These are phyloP conservation scores for Neurospora sublineolata DNA, from an alignment of 495 filamentous ascomycete species.

Conservation along the genomic window DNA sequence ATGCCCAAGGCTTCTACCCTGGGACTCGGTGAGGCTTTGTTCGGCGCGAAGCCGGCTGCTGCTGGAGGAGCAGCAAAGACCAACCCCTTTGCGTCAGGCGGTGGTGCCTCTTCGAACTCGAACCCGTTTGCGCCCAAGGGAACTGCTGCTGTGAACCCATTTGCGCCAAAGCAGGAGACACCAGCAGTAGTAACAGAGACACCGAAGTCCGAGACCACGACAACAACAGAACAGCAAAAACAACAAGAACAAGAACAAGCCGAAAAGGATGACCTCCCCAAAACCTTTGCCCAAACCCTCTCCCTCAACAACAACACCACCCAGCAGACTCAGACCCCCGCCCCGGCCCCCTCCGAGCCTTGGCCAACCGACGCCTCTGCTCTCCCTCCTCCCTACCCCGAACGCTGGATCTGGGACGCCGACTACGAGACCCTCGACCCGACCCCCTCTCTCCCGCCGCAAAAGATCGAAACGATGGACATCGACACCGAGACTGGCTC, in stretches of 20 bases:
- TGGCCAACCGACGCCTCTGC: slow-evolving; percentile 58
- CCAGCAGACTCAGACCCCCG: slow-evolving; percentile 28
- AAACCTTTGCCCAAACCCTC: slow-evolving; percentile 57
- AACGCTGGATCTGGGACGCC: slow-evolving; percentile 70
- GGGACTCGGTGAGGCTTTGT: slow-evolving; percentile 44
- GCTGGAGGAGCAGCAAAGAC: slow-evolving; percentile 3
- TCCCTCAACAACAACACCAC: slow-evolving; percentile 34
- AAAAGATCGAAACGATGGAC: slow-evolving; percentile 46
- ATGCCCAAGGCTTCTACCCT: slow-evolving; percentile 8
- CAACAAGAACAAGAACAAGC: not conserved
- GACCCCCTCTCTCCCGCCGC: slow-evolving; percentile 23
- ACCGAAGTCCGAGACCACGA: slow-evolving; percentile 6
- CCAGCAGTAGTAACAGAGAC: slow-evolving; percentile 16
- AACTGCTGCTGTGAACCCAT: slow-evolving; percentile 18
- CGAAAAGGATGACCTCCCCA: slow-evolving; percentile 35
- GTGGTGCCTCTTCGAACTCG: slow-evolving; percentile 12
- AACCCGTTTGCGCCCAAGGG: slow-evolving; percentile 42
- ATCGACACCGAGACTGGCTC: slow-evolving; percentile 25
- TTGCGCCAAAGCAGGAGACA: slow-evolving; percentile 20
- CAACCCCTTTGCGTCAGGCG: slow-evolving; percentile 46
- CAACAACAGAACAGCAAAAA: not conserved
- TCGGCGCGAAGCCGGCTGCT: slow-evolving; percentile 34
- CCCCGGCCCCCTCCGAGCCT: slow-evolving; percentile 40
- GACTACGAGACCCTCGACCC: slow-evolving; percentile 79
- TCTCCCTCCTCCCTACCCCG: slow-evolving; percentile 61